Conservation (phyloP, 2,329 filamentous ascomycete species). For the Pestalotiopsis sp. region DNA sequence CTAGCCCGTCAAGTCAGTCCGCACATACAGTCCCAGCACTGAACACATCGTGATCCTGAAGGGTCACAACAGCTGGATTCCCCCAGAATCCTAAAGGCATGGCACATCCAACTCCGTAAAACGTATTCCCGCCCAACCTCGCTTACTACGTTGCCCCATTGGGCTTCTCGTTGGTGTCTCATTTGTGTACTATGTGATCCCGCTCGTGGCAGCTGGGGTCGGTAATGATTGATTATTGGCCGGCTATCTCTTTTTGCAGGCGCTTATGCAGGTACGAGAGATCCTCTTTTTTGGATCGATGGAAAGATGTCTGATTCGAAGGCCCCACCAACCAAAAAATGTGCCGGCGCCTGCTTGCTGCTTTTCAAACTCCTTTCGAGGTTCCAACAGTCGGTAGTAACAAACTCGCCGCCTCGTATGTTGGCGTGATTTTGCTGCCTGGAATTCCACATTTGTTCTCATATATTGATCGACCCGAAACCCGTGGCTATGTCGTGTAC, state of each 20-base stretch:
- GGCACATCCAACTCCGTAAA: too few relatives aligned
- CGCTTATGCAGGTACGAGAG: background rate
- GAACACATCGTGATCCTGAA: background rate
- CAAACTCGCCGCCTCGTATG: background rate
- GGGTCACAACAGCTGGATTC: background rate
- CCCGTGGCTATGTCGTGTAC: too few relatives aligned
- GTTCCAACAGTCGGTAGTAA: background rate
- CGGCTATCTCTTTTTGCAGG: background rate
- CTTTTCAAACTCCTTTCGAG: background rate
- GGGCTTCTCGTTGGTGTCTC: too few relatives aligned
- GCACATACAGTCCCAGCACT: too few relatives aligned
- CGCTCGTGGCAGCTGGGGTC: too few relatives aligned
- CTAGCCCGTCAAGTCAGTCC: background rate
- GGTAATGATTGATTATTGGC: background rate
- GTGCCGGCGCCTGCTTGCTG: background rate
- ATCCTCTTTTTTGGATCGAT: background rate
- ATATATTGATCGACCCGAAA: background rate
- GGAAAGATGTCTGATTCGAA: background rate
- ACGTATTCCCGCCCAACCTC: too few relatives aligned
- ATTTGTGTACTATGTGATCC: too few relatives aligned
- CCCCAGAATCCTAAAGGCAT: background rate
- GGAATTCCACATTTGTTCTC: background rate
- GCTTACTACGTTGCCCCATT: too few relatives aligned
- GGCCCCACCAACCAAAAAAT: background rate
- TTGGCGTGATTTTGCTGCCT: background rate